phyloP scores from a whole-genome alignment of 2,329 filamentous ascomycete species.

The Botrytis fabae region DNA sequence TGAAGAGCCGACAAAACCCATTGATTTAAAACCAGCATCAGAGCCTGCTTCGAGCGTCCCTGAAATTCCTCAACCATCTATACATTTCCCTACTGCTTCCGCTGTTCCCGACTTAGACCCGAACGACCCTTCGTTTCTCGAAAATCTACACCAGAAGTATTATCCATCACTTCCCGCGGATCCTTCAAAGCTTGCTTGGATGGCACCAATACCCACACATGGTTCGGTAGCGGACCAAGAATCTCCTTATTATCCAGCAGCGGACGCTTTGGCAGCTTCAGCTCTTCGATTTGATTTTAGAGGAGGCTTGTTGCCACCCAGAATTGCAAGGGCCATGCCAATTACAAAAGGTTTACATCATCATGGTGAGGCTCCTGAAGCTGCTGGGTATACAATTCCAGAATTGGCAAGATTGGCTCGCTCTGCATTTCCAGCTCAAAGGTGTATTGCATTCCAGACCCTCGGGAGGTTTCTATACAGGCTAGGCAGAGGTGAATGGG shows the following conservation, averaged over 20 bases:
- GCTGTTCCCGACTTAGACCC: constrained; percentile 76
- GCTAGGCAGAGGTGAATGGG: constrained; percentile 71
- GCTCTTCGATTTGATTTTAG: constrained; percentile 87
- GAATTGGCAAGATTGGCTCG: constrained; percentile 81
- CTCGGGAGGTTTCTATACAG: constrained; percentile 82
- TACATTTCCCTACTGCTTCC: constrained; percentile 47
- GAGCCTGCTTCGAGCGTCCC: constrained; percentile 57
- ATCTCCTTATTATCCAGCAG: constrained; percentile 79
- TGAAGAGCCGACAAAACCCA: constrained; percentile 46
- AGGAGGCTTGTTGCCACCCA: constrained; percentile 76
- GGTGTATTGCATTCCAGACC: constrained; percentile 90
- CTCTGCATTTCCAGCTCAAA: constrained; percentile 79
- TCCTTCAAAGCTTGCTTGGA: constrained; percentile 85
- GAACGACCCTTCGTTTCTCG: constrained; percentile 76
- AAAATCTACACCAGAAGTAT: constrained; percentile 85
- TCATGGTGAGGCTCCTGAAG: constrained; percentile 87
- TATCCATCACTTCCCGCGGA: constrained; percentile 86
- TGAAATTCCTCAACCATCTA: constrained; percentile 46
- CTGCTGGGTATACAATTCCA: constrained; percentile 88
- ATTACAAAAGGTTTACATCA: constrained; percentile 83
- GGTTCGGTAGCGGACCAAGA: constrained; percentile 65
- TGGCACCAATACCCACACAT: constrained; percentile 69
- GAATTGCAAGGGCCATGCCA: constrained; percentile 71
- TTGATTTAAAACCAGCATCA: constrained; percentile 42
- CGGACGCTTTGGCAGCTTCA: constrained; percentile 69